Evolutionary conservation across 768 basidiomycete species (phyloP), one percentile per base, ranked within the genome.

Genomic region (Lactarius akahatsu): DNA sequence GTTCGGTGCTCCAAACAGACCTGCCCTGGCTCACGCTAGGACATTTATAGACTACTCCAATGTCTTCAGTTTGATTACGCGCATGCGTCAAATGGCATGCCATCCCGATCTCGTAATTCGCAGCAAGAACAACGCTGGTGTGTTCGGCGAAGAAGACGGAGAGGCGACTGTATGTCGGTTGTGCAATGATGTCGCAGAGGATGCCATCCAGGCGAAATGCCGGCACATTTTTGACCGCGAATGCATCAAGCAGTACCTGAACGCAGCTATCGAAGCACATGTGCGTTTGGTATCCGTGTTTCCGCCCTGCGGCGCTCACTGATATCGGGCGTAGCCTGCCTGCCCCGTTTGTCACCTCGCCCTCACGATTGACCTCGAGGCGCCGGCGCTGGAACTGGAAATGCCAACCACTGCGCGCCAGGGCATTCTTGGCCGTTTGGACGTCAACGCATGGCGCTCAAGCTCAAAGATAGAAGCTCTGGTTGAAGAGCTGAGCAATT

Each of bases 401-500:
- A 87, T 90, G 70, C 80, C 78, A 13, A 64, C 73, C 7, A 73
- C 74, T 56, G 77, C 77, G 36, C 86, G 92, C 45, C 97, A 99
- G 76, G 97, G 97, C 47, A 98, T 99, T 59, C 84, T 99, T 16
- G 93, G 93, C 32, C 86, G 96, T 11, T 81, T 99, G 28, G 86
- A 98, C 74, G 79, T 98, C 20, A 86, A 92, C 70, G 88, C 86
- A 56, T 97, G 94, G 94, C 85, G 94, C 57, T 96, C 94, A 1
- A 96, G 93, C n/a, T 89, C 94, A 5, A 99, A 98, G 81, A 93
- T 98, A 52, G 97, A 99, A 75, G 96, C 96, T 2, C 82, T 99
- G 5, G 81, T 98, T 4, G 97, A 99, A 76, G 97, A 99, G 77
- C 78, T 99, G 61, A 87, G 84, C 72, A 94, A 92, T 75, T 81